These are phyloP conservation scores for Penicillium sp. DNA, from an alignment of 2,329 filamentous ascomycete genomes.

Conservation along the genomic window DNA sequence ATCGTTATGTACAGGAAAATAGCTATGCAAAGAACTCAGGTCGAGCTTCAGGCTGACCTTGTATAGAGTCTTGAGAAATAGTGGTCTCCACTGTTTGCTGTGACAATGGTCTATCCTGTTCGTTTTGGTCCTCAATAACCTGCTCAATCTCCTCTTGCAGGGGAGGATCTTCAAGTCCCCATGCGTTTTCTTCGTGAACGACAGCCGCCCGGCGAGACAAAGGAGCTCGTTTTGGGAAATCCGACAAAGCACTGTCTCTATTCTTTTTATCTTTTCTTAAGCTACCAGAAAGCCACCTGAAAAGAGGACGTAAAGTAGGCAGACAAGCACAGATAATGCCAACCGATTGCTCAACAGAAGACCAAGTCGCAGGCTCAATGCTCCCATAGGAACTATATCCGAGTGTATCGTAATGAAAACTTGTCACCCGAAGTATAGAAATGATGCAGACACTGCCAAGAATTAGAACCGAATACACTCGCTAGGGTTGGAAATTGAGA, in stretches of 20 bases:
- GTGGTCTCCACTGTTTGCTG: not conserved
- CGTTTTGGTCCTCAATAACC: not conserved
- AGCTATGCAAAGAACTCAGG: constrained; percentile 7
- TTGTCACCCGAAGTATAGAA: constrained; percentile 26
- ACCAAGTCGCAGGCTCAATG: constrained; percentile 25
- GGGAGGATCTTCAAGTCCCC: not conserved
- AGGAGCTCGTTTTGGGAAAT: not conserved
- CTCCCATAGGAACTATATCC: constrained; percentile 18
- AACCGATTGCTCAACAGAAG: constrained; percentile 30
- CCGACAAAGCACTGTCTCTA: not conserved
- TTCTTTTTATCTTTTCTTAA: not conserved
- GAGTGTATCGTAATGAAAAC: constrained; percentile 14
- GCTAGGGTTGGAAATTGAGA: not conserved
- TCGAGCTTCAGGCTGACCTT: not conserved
- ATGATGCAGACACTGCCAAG: constrained; percentile 23
- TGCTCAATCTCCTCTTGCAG: not conserved
- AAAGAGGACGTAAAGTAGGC: constrained; percentile 27
- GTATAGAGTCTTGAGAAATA: not conserved
- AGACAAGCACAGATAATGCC: constrained; percentile 30
- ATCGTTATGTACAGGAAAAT: not conserved
- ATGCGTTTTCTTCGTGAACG: constrained; percentile 9
- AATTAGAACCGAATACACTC: not conserved
- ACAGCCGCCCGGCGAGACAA: not conserved
- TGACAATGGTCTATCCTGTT: not conserved
- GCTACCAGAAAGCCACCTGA: constrained; percentile 14